Evolutionary conservation across 2,329 filamentous ascomycete species (phyloP).

Genomic region (Xylaria sp.): DNA sequence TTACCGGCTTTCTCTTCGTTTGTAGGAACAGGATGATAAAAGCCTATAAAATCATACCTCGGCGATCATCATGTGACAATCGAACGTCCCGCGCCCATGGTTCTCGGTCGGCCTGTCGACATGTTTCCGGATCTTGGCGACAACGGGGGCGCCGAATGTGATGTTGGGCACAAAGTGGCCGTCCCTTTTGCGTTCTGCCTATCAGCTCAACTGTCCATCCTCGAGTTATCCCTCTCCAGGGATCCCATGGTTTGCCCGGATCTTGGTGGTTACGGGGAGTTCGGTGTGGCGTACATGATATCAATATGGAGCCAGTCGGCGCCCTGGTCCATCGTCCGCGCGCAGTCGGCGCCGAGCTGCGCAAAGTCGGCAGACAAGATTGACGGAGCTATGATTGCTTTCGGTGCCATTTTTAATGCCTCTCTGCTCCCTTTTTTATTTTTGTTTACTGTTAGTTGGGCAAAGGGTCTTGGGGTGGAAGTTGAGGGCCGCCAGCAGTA

Average conservation of each 20-base stretch:
- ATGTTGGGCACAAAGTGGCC: constrained; percentile 99
- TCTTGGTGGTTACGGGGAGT: not conserved
- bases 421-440: not conserved
- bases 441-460: not conserved
- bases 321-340: constrained; percentile 81
- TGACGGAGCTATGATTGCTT: constrained; percentile 95
- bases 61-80: constrained; percentile 99
- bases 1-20: not conserved
- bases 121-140: constrained; percentile 88
- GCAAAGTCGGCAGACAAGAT: constrained; percentile 98
- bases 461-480: not conserved
- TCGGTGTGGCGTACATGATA: constrained; percentile 67
- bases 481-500: not conserved
- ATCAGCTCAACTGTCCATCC: constrained; percentile 12
- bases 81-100: constrained; percentile 87
- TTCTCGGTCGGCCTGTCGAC: constrained; percentile 75
- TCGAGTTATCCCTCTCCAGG: not conserved
- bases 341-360: constrained; percentile 83
- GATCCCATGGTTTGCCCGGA: not conserved
- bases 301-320: constrained; percentile 96
- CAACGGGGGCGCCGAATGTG: constrained; percentile 93
- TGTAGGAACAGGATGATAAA: not conserved
- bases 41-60: constrained; percentile 67
- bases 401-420: constrained; percentile 74
- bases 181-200: constrained; percentile 68